Percentiles rank a stretch among this genome's conserved stretches.
Conservation (phyloP, 371 early-diverging fungal genomes). For the Haplosporangium sp. region DNA sequence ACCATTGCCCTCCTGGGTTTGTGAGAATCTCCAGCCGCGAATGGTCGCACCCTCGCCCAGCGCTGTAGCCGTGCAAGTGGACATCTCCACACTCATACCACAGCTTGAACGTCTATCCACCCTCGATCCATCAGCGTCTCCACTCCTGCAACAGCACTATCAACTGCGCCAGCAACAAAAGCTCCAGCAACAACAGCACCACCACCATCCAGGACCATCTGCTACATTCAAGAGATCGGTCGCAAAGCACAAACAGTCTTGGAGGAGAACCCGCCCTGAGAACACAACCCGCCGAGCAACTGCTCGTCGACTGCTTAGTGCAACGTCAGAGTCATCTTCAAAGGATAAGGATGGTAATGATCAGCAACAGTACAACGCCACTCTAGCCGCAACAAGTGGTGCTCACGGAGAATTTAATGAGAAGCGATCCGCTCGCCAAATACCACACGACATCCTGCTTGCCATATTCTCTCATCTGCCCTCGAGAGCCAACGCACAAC, state of each 20-base stretch:
- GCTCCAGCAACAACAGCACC: conserved; percentile 2
- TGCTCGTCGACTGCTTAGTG: conserved; percentile 8
- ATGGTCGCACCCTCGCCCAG: conserved; percentile 1
- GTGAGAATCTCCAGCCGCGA: conserved; percentile 8
- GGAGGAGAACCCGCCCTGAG: conserved; percentile 48
- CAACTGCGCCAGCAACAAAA: conserved; percentile 7
- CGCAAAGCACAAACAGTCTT: conserved; percentile 37
- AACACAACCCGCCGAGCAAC: conserved; percentile 7
- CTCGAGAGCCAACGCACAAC: conserved; percentile 44
- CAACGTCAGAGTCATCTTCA: not conserved
- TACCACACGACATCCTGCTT: conserved; percentile 50
- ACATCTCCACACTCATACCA: conserved; percentile 10
- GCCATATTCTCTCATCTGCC: conserved; percentile 47
- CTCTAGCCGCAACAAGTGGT: not conserved
- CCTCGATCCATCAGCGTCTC: conserved; percentile 3
- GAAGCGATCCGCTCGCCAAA: conserved; percentile 8
- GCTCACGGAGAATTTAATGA: not conserved
- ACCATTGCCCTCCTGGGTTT: conserved; percentile 33
- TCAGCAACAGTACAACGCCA: not conserved
- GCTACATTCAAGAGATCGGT: conserved; percentile 18
- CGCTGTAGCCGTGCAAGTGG: not conserved
- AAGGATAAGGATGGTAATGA: not conserved
- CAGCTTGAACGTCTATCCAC: conserved; percentile 22
- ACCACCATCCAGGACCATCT: conserved; percentile 7
- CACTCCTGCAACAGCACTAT: conserved; percentile 2